A percentile compares a stretch with the other conserved stretches of the same genome.
Conservation (phyloP, 805 yeast species). For the Starmerella asiatica region DNA sequence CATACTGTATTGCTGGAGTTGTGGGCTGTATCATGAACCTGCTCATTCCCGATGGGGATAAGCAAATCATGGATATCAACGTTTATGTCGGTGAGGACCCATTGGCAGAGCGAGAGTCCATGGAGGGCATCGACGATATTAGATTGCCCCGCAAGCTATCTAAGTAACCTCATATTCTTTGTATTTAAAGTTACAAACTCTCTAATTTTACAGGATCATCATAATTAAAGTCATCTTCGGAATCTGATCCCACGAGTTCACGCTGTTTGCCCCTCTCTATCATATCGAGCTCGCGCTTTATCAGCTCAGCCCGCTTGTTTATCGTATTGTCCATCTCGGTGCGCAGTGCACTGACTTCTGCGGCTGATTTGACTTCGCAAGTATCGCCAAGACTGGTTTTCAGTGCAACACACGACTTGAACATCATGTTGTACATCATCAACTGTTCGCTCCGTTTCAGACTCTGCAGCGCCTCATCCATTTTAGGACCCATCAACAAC, state of each 20-base stretch:
- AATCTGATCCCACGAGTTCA: not conserved
- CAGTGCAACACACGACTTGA: slow-evolving; percentile 14
- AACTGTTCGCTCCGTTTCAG: slow-evolving; percentile 17
- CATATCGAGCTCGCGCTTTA: slow-evolving; percentile 1
- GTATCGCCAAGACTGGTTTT: slow-evolving; percentile 13
- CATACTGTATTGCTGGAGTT: slow-evolving; percentile 58
- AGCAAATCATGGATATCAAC: slow-evolving; percentile 14
- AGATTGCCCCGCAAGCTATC: no score
- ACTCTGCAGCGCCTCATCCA: slow-evolving; percentile 13
- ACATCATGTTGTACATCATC: slow-evolving; percentile 18
- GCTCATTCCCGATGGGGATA: slow-evolving; percentile 42
- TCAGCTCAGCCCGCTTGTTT: not conserved
- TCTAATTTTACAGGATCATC: not conserved
- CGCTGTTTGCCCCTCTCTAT: not conserved
- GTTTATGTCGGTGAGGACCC: slow-evolving; percentile 1
- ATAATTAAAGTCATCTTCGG: not conserved
- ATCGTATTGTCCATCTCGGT: slow-evolving; percentile 3
- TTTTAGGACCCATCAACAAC: slow-evolving; percentile 16
- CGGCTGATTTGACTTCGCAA: not conserved
- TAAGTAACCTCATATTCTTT: not conserved
- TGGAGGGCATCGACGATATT: slow-evolving; percentile 1
- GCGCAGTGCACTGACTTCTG: slow-evolving; percentile 1
- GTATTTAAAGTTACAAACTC: not conserved
- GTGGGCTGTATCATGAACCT: slow-evolving; percentile 49
- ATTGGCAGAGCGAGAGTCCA: not conserved